phyloP scores from a whole-genome alignment of 2,329 filamentous ascomycete species.

The Pseudogymnoascus sp. region DNA sequence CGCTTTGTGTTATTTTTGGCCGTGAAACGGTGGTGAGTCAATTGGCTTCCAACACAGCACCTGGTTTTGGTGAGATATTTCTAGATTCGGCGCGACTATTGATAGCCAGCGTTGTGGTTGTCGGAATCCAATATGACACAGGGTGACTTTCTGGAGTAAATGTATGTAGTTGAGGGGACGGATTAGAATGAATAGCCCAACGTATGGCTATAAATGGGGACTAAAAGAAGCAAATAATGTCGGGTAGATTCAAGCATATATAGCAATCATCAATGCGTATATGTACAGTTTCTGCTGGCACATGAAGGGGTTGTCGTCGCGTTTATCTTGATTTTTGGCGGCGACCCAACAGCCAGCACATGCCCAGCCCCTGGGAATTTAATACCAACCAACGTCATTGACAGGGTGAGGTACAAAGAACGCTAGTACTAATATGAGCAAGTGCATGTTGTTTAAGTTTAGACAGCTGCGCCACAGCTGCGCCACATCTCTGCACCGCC shows the following conservation, averaged over 20 bases:
- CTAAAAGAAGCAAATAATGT: background rate
- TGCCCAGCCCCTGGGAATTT: slow-evolving; percentile 3
- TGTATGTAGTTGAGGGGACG: background rate
- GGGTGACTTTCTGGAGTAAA: background rate
- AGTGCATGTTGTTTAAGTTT: background rate
- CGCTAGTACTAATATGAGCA: background rate
- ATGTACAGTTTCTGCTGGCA: background rate
- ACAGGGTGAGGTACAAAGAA: background rate
- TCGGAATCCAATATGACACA: background rate
- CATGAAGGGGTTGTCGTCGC: background rate
- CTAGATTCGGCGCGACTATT: background rate
- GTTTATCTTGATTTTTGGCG: slow-evolving; percentile 9
- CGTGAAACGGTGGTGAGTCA: slow-evolving; percentile 6
- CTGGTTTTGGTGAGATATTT: background rate
- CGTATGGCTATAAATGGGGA: background rate
- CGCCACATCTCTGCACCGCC: background rate
- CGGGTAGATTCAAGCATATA: background rate
- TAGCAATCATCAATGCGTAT: background rate
- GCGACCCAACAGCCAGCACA: background rate
- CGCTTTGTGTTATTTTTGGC: slow-evolving; percentile 14
- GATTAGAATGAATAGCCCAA: background rate
- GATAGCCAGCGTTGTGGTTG: background rate
- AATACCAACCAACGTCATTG: background rate
- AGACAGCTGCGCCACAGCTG: background rate
- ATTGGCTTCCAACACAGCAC: background rate